A percentile compares a stretch with the other conserved stretches of the same genome.
phyloP scores from a whole-genome alignment of 305 asterid species.

The Fraxinus paxiana region DNA sequence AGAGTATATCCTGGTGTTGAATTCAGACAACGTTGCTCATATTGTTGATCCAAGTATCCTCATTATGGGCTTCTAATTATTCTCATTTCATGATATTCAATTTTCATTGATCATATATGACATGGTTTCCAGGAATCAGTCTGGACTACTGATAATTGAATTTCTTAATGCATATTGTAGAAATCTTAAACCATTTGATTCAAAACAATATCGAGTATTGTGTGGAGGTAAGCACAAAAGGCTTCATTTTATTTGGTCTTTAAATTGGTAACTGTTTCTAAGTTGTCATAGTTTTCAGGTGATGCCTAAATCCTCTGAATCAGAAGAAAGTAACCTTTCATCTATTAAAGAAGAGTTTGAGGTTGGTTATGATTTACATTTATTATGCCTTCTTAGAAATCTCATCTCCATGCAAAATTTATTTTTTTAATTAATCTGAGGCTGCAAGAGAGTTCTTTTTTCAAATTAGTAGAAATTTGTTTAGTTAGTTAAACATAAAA shows the following conservation, averaged over 20 bases:
- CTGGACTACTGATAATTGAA: constrained; percentile 24
- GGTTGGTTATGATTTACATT: constrained; percentile 45
- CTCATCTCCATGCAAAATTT: constrained; percentile 15
- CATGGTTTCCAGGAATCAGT: not conserved
- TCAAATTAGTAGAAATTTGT: constrained; percentile 14
- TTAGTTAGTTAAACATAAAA: not conserved
- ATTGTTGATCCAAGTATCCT: constrained; percentile 88
- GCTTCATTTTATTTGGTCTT: constrained; percentile 19
- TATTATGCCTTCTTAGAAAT: constrained; percentile 14
- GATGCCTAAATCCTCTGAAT: constrained; percentile 53
- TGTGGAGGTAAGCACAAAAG: constrained; percentile 59
- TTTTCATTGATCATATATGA: constrained; percentile 5
- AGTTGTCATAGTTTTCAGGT: constrained; percentile 48
- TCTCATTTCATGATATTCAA: constrained; percentile 14
- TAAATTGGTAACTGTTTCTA: constrained; percentile 24
- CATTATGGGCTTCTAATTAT: constrained; percentile 19
- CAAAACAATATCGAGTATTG: constrained; percentile 54
- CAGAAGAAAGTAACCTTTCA: constrained; percentile 38
- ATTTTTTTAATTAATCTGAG: not conserved
- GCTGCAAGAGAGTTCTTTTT: constrained; percentile 17
- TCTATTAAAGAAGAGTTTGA: constrained; percentile 44
- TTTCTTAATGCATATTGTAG: constrained; percentile 57
- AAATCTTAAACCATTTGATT: constrained; percentile 67
- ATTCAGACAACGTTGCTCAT: constrained; percentile 72
- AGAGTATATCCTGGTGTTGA: constrained; percentile 71